Evolutionary conservation across 805 yeast genomes (phyloP).

Genomic region (Blastobotrys terrestris): DNA sequence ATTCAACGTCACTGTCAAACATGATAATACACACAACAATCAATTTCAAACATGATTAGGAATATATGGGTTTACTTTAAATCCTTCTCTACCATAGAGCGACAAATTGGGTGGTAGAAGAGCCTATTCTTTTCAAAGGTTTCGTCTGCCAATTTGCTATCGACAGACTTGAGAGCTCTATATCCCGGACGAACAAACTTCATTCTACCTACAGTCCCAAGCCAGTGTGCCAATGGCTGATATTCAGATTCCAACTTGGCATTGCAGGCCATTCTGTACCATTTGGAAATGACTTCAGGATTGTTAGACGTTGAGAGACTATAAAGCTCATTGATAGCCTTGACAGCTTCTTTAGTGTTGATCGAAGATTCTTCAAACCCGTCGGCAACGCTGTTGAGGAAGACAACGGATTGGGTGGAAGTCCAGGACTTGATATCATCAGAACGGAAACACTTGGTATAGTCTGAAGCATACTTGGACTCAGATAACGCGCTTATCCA

Average conservation of each 20-base stretch:
- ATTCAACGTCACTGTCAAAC: not conserved
- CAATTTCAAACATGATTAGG: conserved; percentile 18
- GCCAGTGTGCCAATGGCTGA: conserved; percentile 65
- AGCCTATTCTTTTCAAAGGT: conserved; percentile 57
- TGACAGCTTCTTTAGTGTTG: conserved; percentile 28
- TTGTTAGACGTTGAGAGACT: conserved; percentile 51
- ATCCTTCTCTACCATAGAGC: conserved; percentile 77
- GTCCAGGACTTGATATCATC: conserved; percentile 53
- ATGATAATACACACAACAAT: not conserved
- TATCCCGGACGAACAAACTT: conserved; percentile 88
- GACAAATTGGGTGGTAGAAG: conserved; percentile 80
- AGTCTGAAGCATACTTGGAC: conserved; percentile 13
- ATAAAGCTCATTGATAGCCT: conserved; percentile 36
- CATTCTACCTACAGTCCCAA: conserved; percentile 91
- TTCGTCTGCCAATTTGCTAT: conserved; percentile 54
- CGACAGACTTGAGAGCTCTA: conserved; percentile 55
- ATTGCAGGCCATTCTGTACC: conserved; percentile 60
- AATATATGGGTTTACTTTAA: conserved; percentile 43
- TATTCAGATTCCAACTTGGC: conserved; percentile 45
- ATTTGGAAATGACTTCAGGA: conserved; percentile 76
- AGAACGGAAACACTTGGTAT: conserved; percentile 34
- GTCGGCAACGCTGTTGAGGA: conserved; percentile 61
- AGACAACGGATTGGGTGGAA: conserved; percentile 73
- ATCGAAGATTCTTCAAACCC: conserved; percentile 23
- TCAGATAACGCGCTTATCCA: conserved; percentile 47